Evolutionary conservation across 2,329 filamentous ascomycete species (phyloP), one percentile per base, ranked within the genome.

Genomic region (Corniculantispora saksenae): DNA sequence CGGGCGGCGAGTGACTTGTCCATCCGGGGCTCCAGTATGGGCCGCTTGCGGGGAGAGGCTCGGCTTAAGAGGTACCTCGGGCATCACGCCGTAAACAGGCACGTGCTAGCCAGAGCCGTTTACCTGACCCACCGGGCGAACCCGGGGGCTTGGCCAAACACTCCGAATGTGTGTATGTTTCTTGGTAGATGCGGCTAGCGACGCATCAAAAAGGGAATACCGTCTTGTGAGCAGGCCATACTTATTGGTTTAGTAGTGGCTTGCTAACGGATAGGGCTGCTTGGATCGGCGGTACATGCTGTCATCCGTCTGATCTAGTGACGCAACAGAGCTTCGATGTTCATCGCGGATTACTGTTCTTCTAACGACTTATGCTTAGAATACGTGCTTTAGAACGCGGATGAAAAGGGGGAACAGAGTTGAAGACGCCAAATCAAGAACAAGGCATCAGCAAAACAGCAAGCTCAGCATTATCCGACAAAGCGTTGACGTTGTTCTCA

Each of bases 21-120:
- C 27, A 13, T 7, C 17, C 1, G 23, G 43, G 3, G 2, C 43
- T 9, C 21, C 47, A 48, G 29, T 56, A 63, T 63, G 61, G 51
- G 53, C 38, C 13, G 38, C 35, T 63, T 63, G 61, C 61, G 43
- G 61, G 3, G 5, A 17, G 43, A 27, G 23, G 61, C 51, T 63
- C 61, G 61, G 61, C 61, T 63, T 63, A 63, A 54, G 12, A 63
- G 45, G 61, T 63, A 63, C 61, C 61, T 63, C 61, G 61, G 61
- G 29, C 53, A 63, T 56, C 40, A 40, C 53, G 32, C 61, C 61
- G 61, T 47, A 63, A 38, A 29, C 23, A 27, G 45, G 57, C 61
- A 63, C 61, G 53, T 63, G 53, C 40, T 29, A n/a, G 27, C 21
- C 27, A 29, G 29, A 23, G 50, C 61, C 61, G 43, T 57, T 35